These are phyloP conservation scores for Daldinia loculata DNA, from an alignment of 495 filamentous ascomycete species.

Conservation along the genomic window DNA sequence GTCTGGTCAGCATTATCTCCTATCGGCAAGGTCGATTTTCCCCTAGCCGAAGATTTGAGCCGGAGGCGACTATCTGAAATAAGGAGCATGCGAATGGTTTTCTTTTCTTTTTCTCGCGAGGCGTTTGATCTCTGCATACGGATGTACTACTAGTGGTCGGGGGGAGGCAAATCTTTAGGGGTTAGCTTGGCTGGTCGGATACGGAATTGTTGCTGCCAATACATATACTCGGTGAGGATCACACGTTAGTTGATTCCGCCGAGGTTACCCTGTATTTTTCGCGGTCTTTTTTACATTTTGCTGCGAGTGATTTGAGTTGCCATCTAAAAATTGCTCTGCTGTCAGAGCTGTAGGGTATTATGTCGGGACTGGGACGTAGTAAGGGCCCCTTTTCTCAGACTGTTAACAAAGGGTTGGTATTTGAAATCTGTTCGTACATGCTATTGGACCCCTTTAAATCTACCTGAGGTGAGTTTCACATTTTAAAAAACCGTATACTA, in stretches of 20 bases:
- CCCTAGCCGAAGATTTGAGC: not conserved
- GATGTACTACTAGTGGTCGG: constrained; percentile 1
- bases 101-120: not conserved
- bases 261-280: constrained; percentile 5
- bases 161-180: not conserved
- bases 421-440: too few species aligned
- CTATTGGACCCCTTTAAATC: too few species aligned
- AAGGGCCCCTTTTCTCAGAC: too few species aligned
- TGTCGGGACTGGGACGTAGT: too few species aligned
- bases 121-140: not conserved
- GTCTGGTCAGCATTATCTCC: not conserved
- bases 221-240: constrained; percentile 26
- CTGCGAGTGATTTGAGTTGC: not conserved
- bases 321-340: not conserved
- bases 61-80: constrained; percentile 10
- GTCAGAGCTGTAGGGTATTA: too few species aligned
- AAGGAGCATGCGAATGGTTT: constrained; percentile 4
- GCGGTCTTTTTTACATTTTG: not conserved
- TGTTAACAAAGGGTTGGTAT: too few species aligned
- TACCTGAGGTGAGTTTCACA: too few species aligned
- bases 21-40: not conserved
- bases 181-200: not conserved
- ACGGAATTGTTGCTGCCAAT: constrained; percentile 13
- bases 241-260: constrained; percentile 33
- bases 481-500: too few species aligned